A percentile compares a stretch with the other conserved stretches of the same genome.
These are phyloP conservation scores for Chaetomiaceae sp. DNA, from an alignment of 2,329 filamentous ascomycete genomes.

Conservation along the genomic window DNA sequence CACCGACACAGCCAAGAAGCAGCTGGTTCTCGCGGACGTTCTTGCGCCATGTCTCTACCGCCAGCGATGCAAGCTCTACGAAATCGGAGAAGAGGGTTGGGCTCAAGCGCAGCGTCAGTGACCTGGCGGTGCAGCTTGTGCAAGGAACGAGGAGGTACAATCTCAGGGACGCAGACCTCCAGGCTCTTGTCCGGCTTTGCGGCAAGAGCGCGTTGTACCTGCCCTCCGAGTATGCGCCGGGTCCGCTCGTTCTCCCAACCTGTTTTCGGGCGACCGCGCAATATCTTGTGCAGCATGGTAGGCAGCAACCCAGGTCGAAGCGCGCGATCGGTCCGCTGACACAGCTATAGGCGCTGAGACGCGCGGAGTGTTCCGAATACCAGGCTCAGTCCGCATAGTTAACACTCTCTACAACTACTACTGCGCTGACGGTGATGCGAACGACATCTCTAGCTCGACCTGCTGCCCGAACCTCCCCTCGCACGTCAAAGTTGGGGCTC, in stretches of 20 bases:
- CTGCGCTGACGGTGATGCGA: conserved; percentile 43
- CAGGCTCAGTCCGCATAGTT: conserved; percentile 52
- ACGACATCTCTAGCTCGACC: conserved; percentile 51
- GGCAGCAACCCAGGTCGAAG: conserved; percentile 17
- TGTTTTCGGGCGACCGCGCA: conserved; percentile 62
- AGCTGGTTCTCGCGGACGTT: conserved; percentile 31
- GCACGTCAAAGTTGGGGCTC: conserved; percentile 53
- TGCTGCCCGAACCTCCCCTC: conserved; percentile 52
- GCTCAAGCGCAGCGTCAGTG: conserved; percentile 50
- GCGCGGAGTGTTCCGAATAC: conserved; percentile 57
- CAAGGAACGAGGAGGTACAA: conserved; percentile 39
- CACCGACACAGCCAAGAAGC: conserved; percentile 16
- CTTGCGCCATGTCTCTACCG: conserved; percentile 25
- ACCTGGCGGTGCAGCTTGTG: conserved; percentile 44
- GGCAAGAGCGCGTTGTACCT: conserved; percentile 58
- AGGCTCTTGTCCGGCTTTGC: conserved; percentile 55
- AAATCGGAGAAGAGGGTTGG: conserved; percentile 29
- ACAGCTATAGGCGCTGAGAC: conserved; percentile 33
- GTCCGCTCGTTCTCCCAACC: conserved; percentile 54
- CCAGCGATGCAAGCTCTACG: conserved; percentile 24
- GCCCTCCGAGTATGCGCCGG: conserved; percentile 51
- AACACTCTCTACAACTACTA: conserved; percentile 59
- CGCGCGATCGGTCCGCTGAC: conserved; percentile 16
- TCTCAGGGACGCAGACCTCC: conserved; percentile 46
- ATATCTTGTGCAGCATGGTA: conserved; percentile 55